phyloP scores from a whole-genome alignment of 2,329 filamentous ascomycete genomes.

The Ambrosiella cleistominuta region DNA sequence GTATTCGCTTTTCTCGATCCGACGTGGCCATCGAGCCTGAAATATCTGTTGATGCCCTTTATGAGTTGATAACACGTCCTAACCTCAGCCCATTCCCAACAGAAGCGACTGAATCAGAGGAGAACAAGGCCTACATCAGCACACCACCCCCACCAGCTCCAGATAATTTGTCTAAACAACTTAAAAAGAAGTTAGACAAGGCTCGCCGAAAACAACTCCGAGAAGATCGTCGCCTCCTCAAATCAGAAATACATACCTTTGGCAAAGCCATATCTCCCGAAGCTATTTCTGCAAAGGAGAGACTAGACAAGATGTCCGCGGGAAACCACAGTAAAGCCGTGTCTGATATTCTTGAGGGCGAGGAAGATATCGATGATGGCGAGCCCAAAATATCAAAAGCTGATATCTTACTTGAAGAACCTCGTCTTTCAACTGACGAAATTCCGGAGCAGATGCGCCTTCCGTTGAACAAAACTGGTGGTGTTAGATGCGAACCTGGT shows the following conservation, averaged over 20 bases:
- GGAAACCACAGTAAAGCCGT: neutral
- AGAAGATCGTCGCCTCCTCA: neutral
- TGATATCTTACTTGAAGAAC: too few relatives aligned
- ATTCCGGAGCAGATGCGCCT: neutral
- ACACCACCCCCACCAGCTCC: neutral
- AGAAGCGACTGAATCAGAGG: neutral
- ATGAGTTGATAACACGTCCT: conserved; percentile 3
- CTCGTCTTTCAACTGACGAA: neutral
- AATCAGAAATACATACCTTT: conserved; percentile 2
- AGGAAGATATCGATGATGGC: neutral
- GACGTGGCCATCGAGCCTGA: conserved; percentile 3
- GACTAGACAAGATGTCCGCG: neutral
- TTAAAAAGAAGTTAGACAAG: conserved; percentile 3
- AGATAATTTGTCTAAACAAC: neutral
- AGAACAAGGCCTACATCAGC: neutral
- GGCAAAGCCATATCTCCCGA: conserved; percentile 6
- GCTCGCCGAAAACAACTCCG: conserved; percentile 5
- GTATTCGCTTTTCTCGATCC: conserved; percentile 5
- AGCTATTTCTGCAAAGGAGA: conserved; percentile 3
- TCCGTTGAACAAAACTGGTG: neutral
- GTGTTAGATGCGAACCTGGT: conserved; percentile 21
- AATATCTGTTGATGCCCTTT: conserved; percentile 1
- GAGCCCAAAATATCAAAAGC: neutral
- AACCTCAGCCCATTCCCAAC: neutral
- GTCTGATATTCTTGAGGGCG: neutral